Base-by-base conservation (phyloP, 2,329 filamentous ascomycete species). In the Cyphellophora attinorum region DNA sequence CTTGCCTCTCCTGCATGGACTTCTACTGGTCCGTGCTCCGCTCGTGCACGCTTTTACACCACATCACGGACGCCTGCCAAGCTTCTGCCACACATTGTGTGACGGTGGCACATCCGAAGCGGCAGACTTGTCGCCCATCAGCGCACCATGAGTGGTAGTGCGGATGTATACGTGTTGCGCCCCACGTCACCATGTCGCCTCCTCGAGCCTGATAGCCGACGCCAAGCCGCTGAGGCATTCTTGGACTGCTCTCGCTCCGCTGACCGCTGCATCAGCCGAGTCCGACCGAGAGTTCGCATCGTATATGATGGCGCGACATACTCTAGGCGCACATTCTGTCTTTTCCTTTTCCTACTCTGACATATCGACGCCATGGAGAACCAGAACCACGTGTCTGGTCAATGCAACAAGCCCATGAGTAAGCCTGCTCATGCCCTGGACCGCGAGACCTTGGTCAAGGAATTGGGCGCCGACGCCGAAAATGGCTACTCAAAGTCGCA, bases 371-470 rank as follows among this genome's bases (percentile, higher is more conserved):
- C 4, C n/a, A 36, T 36, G 34, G 33, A 42, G 14, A 51, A 50
- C 37, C 30, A 42, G 17, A 51, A 50, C 36, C 62, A 64, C 47
- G 53, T 55, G 18, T 63, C 63, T 17, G 63, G 62, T 14, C 64
- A 67, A 48, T 52, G 60, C 14, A 68, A 68, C 45, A 65, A 61
- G 41, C 72, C 70, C 21, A 58, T 84, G 25, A 70, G 73, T 6
- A 60, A 64, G 19, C 78, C 78, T 11, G 75, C 79, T 5, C 79
- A 85, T 52, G 63, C 72, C 29, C 61, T 85, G 32, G 53, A 64
- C n/a, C 62, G 62, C 47, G 59, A 67, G 13, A 56, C 67, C 19
- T 66, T 76, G 19, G 57, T 70, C 19, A 54, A 64, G 12, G 70
- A 81, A 53, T 64, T 80, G 19, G 55, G 59, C 10, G 69, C 72